Base-by-base conservation (phyloP, 768 basidiomycete genomes). In the Gelatoporia subvermispora region DNA sequence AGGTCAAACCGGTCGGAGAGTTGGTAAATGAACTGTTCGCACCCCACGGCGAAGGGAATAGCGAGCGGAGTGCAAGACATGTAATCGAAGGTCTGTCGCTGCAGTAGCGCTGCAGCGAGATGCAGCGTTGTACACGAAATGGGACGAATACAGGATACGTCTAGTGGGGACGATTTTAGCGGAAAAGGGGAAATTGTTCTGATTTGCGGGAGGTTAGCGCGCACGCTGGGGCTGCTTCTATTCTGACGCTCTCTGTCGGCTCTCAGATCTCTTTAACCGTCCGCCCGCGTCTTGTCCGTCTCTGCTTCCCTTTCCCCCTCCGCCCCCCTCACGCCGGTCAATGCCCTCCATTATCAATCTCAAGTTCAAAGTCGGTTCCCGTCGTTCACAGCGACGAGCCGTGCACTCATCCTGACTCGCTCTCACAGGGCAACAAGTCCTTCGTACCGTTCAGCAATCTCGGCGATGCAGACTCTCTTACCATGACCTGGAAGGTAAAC, bases 371-470 rank as follows among this genome's bases (percentile, higher is more conserved):
- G 87, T 78, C 58, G 46, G 51, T 55, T 45, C 41, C 49, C 43
- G 24, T 41, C 28, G 35, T 41, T 25, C 34, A 20, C 25, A 18
- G 25, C 43, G 35, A 43, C 45, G 49, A 41, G 43, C 24, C 41
- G 44, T 24, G 45, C 31, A 39, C 57, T 55, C 49, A 56, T 48
- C 55, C 49, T n/a, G n/a, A n/a, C 52, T 49, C 52, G 41, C 22
- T 49, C 42, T 43, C 45, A 44, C 62, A 77, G 90, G 89, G 90
- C 70, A 93, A 93, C 81, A 93, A 92, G 75, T 92, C 90, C 65
- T 93, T 93, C 67, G 87, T 92, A 68, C 88, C 90, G 52, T 93
- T 93, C 72, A 87, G 85, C 67, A 89, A 91, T 72, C 79, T 93
- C 69, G 72, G 78, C 71, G 90, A 93, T 72, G 74, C 79, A 45